A percentile compares a stretch with the other conserved stretches of the same genome.
Conservation (phyloP, 225 moss, liverwort and hornwort species). For the Rhytidiadelphus loreus region DNA sequence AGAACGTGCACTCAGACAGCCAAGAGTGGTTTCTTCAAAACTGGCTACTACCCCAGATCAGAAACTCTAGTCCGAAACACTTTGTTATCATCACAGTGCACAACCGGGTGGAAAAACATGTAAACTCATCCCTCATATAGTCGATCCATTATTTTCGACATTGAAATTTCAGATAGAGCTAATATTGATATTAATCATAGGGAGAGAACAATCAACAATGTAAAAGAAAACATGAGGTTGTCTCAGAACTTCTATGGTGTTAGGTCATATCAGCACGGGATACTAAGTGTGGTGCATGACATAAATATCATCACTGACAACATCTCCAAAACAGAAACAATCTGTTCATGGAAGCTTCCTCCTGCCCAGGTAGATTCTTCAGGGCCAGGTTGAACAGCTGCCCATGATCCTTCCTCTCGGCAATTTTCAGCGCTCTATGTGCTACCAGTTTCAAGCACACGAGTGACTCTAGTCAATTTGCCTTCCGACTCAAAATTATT, state of each 20-base stretch:
- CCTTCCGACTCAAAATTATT: background rate
- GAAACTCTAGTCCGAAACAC: slow-evolving; percentile 79
- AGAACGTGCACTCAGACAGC: slow-evolving; percentile 34
- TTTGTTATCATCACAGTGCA: slow-evolving; percentile 32
- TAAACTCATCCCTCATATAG: slow-evolving; percentile 23
- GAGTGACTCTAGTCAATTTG: slow-evolving; percentile 87
- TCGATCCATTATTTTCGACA: slow-evolving; percentile 26
- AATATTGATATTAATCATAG: slow-evolving; percentile 15
- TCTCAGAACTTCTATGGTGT: slow-evolving; percentile 32
- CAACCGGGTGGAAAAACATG: accelerated
- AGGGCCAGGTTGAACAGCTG: slow-evolving; percentile 51
- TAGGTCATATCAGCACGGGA: slow-evolving; percentile 40
- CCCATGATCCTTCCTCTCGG: slow-evolving; percentile 37
- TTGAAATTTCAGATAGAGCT: slow-evolving; percentile 13
- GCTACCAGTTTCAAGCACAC: slow-evolving; percentile 38
- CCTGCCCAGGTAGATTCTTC: slow-evolving; percentile 51
- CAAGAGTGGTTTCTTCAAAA: slow-evolving; percentile 15
- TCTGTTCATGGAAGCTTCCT: slow-evolving; percentile 31
- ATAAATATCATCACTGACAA: slow-evolving; percentile 17
- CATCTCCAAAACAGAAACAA: background rate
- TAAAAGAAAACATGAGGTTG: background rate
- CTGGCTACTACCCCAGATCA: slow-evolving; percentile 49
- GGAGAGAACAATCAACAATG: background rate
- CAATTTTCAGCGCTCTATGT: slow-evolving; percentile 84
- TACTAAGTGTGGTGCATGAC: slow-evolving; percentile 59